These are phyloP conservation scores for Penicillium daleae DNA, from an alignment of 495 filamentous ascomycete species.

Conservation along the genomic window DNA sequence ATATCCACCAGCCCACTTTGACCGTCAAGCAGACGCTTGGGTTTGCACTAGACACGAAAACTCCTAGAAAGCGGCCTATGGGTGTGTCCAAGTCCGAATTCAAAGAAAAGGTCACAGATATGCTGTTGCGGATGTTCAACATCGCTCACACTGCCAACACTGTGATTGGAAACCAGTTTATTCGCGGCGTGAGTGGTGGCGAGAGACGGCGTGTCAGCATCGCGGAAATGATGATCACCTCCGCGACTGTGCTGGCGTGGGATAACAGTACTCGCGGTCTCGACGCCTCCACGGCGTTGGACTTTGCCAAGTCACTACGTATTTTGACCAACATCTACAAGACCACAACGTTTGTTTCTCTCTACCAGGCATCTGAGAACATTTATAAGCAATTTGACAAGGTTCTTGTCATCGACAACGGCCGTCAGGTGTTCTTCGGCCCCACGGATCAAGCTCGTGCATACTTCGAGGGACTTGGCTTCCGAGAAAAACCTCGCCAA, in stretches of 20 bases:
- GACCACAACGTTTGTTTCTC: conserved; percentile 76
- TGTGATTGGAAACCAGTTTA: conserved; percentile 76
- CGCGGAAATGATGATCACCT: conserved; percentile 66
- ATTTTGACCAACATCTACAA: conserved; percentile 80
- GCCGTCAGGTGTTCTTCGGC: conserved; percentile 81
- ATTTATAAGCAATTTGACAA: conserved; percentile 91
- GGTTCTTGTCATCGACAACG: conserved; percentile 79
- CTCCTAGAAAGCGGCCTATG: conserved; percentile 70
- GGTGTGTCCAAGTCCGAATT: conserved; percentile 69
- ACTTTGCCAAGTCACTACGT: conserved; percentile 70
- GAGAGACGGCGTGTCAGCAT: conserved; percentile 70
- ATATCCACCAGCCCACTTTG: conserved; percentile 78
- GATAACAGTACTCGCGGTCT: conserved; percentile 86
- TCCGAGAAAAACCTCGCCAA: conserved; percentile 74
- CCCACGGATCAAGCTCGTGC: conserved; percentile 66
- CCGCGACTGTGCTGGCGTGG: conserved; percentile 74
- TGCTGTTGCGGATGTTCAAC: conserved; percentile 85
- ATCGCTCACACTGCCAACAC: conserved; percentile 83
- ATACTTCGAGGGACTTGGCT: conserved; percentile 86
- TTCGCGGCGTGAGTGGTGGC: conserved; percentile 82
- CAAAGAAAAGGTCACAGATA: conserved; percentile 68
- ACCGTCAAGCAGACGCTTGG: conserved; percentile 83
- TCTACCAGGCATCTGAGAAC: conserved; percentile 83
- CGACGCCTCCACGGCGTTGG: conserved; percentile 81
- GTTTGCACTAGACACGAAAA: conserved; percentile 82